Evolutionary conservation across 2,329 filamentous ascomycete genomes (phyloP).

Genomic region (Sporothrix brasiliensis): DNA sequence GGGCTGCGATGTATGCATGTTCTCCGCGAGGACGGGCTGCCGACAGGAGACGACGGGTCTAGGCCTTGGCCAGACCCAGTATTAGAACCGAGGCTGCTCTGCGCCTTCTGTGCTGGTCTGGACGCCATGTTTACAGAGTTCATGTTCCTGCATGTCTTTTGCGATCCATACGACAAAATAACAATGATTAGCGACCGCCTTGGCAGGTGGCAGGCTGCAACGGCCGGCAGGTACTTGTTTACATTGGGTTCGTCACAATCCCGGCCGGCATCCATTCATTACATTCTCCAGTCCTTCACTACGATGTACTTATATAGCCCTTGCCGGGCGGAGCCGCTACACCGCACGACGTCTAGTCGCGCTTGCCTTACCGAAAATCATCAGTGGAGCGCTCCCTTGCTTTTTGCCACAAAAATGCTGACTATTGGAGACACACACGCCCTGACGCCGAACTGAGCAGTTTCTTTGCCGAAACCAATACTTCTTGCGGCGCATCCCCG

Average conservation of each 20-base stretch:
- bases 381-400: slow-evolving; percentile 10
- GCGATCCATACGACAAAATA: slow-evolving; percentile 1
- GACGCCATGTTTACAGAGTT: not conserved
- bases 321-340: not conserved
- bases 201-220: not conserved
- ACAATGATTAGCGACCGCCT: not conserved
- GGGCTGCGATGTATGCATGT: not conserved
- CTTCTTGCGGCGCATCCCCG: too few relatives aligned
- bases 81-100: not conserved
- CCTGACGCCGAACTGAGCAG: not conserved
- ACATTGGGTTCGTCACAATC: too few relatives aligned
- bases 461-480: too few relatives aligned
- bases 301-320: not conserved
- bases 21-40: not conserved
- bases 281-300: not conserved
- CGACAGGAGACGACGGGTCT: not conserved
- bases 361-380: not conserved
- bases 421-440: not conserved
- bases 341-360: slow-evolving; percentile 21
- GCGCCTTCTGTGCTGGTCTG: not conserved
- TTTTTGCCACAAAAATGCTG: not conserved
- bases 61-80: slow-evolving; percentile 14
- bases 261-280: not conserved
- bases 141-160: not conserved
- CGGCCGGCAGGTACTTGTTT: not conserved